These are phyloP conservation scores for Cladophialophora carrionii DNA, from an alignment of 2,329 filamentous ascomycete species.

Conservation along the genomic window DNA sequence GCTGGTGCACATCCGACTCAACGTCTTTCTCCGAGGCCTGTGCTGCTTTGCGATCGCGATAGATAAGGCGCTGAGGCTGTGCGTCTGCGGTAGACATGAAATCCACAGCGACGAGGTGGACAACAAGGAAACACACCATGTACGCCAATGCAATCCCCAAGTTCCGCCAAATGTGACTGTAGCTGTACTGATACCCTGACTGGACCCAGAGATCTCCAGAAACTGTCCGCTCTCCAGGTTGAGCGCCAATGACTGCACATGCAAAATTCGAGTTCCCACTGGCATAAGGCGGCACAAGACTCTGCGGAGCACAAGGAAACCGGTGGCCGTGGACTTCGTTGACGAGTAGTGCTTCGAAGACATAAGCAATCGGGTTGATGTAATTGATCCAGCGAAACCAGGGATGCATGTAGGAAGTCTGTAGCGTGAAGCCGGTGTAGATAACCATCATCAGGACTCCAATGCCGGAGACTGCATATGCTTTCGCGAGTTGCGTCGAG, in stretches of 20 bases:
- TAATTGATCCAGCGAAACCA: conserved; percentile 54
- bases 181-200: conserved; percentile 60
- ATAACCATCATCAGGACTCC: conserved; percentile 46
- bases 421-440: conserved; percentile 52
- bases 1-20: conserved; percentile 30
- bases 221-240: conserved; percentile 58
- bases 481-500: conserved; percentile 61
- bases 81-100: conserved; percentile 65
- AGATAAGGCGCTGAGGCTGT: conserved; percentile 71
- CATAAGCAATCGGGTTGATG: conserved; percentile 48
- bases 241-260: conserved; percentile 55
- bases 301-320: conserved; percentile 26
- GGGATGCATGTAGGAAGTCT: conserved; percentile 54
- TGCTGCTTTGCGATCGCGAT: conserved; percentile 47
- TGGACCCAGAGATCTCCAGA: conserved; percentile 65
- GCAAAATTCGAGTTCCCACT: conserved; percentile 75
- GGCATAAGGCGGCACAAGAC: conserved; percentile 68
- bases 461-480: conserved; percentile 57
- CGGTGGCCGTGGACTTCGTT: conserved; percentile 45
- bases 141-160: conserved; percentile 70
- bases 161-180: conserved; percentile 67
- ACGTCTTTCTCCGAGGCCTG: conserved; percentile 22
- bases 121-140: conserved; percentile 63
- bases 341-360: conserved; percentile 46
- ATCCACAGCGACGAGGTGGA: conserved; percentile 68